Percentiles rank a stretch among this genome's conserved stretches.
phyloP scores from a whole-genome alignment of 495 filamentous ascomycete genomes.

The Massariosphaeria phaeospora region DNA sequence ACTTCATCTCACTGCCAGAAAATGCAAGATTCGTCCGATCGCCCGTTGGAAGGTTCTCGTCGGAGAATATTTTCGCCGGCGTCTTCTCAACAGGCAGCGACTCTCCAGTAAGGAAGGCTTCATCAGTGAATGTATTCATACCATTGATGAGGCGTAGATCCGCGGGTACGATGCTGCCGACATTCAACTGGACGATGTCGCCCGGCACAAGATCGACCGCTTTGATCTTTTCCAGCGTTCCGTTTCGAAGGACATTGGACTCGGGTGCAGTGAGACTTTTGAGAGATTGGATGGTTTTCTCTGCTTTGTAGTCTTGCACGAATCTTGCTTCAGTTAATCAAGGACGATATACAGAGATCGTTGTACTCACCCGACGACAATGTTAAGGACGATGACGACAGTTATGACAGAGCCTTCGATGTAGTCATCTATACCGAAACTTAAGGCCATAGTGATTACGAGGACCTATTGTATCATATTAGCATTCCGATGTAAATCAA shows the following conservation, averaged over 20 bases:
- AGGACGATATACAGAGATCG: background rate
- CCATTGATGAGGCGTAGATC: slow-evolving; percentile 60
- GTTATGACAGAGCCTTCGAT: slow-evolving; percentile 34
- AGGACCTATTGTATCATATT: no score
- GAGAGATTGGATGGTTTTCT: slow-evolving; percentile 78
- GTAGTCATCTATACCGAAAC: slow-evolving; percentile 30
- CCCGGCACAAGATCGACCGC: slow-evolving; percentile 70
- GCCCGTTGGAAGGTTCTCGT: slow-evolving; percentile 51
- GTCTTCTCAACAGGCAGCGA: slow-evolving; percentile 60
- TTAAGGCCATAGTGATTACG: slow-evolving; percentile 32
- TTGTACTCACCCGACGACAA: slow-evolving; percentile 53
- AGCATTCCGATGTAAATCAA: no score
- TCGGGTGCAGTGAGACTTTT: slow-evolving; percentile 70
- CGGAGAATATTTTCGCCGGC: slow-evolving; percentile 31
- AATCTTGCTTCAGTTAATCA: slow-evolving; percentile 46
- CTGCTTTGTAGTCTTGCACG: slow-evolving; percentile 75
- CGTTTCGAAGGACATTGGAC: slow-evolving; percentile 69
- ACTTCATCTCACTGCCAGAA: slow-evolving; percentile 62
- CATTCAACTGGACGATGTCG: slow-evolving; percentile 60
- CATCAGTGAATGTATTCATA: slow-evolving; percentile 65
- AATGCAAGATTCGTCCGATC: slow-evolving; percentile 69
- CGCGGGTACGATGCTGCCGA: slow-evolving; percentile 65
- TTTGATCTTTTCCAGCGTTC: slow-evolving; percentile 57
- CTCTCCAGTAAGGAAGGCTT: slow-evolving; percentile 72
- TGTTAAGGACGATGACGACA: slow-evolving; percentile 69